Evolutionary conservation across 1,139 yeast genomes (phyloP).

Genomic region (Eremothecium sinecaudum): DNA sequence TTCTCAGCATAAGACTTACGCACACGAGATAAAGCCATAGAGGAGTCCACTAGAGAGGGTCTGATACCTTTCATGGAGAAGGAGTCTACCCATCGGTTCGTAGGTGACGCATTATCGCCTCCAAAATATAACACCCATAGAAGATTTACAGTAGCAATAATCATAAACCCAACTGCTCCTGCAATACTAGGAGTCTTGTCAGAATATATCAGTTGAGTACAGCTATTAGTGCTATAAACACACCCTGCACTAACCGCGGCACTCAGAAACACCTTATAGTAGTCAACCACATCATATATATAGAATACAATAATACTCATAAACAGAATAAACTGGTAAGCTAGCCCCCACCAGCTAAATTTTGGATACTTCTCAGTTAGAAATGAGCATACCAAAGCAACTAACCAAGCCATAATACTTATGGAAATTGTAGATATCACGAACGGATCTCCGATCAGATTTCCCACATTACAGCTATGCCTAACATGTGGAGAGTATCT

Average conservation of each 20-base stretch:
- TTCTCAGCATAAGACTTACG: background rate
- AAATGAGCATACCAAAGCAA: conserved; percentile 80
- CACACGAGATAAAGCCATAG: conserved; percentile 8
- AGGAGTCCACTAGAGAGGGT: conserved; percentile 28
- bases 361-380: conserved; percentile 59
- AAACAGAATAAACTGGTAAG: conserved; percentile 60
- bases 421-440: conserved; percentile 58
- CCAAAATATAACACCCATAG: conserved; percentile 85
- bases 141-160: conserved; percentile 68
- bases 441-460: conserved; percentile 59
- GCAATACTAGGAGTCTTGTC: conserved; percentile 62
- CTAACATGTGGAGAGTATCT: conserved; percentile 17
- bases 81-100: conserved; percentile 78
- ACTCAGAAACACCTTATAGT: conserved; percentile 44
- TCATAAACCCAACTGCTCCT: conserved; percentile 86
- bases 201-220: conserved; percentile 68
- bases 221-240: conserved; percentile 72
- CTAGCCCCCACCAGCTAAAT: conserved; percentile 97
- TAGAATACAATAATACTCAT: conserved; percentile 49
- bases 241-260: conserved; percentile 44
- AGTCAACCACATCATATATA: conserved; percentile 57
- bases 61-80: conserved; percentile 42
- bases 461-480: conserved; percentile 35
- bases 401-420: conserved; percentile 65
- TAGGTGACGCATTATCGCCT: conserved; percentile 67